Evolutionary conservation across 306 rosid species (phyloP), one percentile per base, ranked within the genome.

Genomic region (Prunus padus): DNA sequence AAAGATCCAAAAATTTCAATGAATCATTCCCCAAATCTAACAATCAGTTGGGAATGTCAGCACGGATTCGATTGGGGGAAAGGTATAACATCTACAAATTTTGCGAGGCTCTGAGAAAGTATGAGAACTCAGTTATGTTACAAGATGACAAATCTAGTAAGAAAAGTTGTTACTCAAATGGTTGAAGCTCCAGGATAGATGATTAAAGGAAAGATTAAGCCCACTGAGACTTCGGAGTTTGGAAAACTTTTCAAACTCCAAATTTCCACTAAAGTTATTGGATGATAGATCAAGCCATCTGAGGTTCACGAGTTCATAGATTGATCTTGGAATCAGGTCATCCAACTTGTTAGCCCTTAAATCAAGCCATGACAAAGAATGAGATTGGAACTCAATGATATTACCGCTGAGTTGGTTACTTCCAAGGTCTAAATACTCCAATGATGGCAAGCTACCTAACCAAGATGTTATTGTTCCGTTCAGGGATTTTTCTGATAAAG

Each of bases 381-480:
- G 8, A n/a, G n/a, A n/a, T n/a, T n/a, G n/a, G n/a, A n/a, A n/a
- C n/a, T n/a, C n/a, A n/a, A n/a, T n/a, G 16, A 69, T 68, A 2
- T 16, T 15, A 30, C 75, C 63, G 8, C 4, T 26, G 69, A 77
- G 19, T 57, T 68, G 60, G 49, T 77, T 77, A 5, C 18, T 4
- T 12, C 9, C 3, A 6, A 67, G 16, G 1, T 0, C n/a, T n/a
- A 76, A 40, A 42, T 0, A 0, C 0, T 3, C 4, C n/a, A 76
- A 76, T 25, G 74, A 44, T 44, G 74, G 80, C 3, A 52, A 20
- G n/a, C 15, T 9, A 76, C 55, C 56, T 55, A 67, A 15, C 80
- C 74, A 76, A 76, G 73, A 25, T 10, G 80, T 74, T 40, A 76
- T 67, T 23, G 68, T 15, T 12, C 80, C 80, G 14, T 47, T 68